Percentiles rank a stretch among this genome's conserved stretches.
phyloP scores from a whole-genome alignment of 257 asterid genomes.

The Scutellaria galericulata region DNA sequence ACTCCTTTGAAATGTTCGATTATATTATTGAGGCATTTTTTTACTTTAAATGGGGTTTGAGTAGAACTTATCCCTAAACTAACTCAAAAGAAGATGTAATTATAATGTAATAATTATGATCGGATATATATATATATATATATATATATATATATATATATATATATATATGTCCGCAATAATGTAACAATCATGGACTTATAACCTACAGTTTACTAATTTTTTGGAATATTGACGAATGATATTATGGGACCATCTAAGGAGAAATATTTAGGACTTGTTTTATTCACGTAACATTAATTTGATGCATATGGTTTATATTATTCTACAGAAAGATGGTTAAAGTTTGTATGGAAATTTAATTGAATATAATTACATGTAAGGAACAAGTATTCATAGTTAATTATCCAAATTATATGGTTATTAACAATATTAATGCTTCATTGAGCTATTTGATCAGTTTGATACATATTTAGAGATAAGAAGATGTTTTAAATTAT shows the following conservation, averaged over 20 bases:
- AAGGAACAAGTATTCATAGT: neutral
- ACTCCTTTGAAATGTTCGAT: constrained; percentile 35
- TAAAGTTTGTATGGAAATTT: neutral
- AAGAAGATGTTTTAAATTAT: no score
- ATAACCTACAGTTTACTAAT: neutral
- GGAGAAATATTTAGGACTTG: neutral
- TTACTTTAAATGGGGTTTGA: no score
- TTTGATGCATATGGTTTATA: neutral
- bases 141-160: no score
- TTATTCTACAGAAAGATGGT: neutral
- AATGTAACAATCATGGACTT: no score
- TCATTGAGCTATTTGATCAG: no score
- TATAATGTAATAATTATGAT: neutral
- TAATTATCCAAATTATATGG: no score
- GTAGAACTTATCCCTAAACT: no score
- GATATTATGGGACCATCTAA: no score
- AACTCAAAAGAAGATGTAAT: neutral
- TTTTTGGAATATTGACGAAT: neutral
- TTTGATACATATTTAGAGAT: no score
- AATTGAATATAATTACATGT: neutral
- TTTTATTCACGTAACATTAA: neutral
- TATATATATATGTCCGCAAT: no score
- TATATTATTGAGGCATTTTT: constrained; percentile 9
- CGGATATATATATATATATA: no score
- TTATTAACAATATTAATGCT: no score